These are phyloP conservation scores for Mariannaea elegans DNA, from an alignment of 2,329 filamentous ascomycete species.

Conservation along the genomic window DNA sequence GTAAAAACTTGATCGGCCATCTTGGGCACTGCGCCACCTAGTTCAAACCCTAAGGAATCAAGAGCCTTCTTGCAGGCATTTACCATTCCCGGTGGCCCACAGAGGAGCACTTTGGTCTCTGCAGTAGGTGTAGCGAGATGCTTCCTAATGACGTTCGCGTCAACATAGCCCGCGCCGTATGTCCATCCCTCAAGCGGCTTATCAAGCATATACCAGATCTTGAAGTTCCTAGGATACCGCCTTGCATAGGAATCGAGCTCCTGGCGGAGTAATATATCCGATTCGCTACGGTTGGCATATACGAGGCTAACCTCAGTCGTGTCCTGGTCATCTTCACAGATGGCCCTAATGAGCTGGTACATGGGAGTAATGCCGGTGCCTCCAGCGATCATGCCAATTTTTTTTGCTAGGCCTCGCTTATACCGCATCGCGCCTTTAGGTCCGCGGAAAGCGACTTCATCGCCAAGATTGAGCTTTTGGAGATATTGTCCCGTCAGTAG, in stretches of 20 bases:
- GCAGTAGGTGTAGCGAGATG: constrained; percentile 55
- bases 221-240: constrained; percentile 62
- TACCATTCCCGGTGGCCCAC: constrained; percentile 69
- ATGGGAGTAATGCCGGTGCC: constrained; percentile 47
- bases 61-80: constrained; percentile 63
- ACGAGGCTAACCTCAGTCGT: constrained; percentile 64
- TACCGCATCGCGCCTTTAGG: constrained; percentile 67
- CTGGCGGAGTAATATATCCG: constrained; percentile 65
- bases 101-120: constrained; percentile 64
- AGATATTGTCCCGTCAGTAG: constrained; percentile 60
- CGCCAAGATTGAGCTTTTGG: constrained; percentile 55
- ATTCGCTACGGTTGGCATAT: constrained; percentile 67
- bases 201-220: constrained; percentile 64
- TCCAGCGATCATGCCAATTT: constrained; percentile 66
- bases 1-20: constrained; percentile 64
- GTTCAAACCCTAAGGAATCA: constrained; percentile 58
- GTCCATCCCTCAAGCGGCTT: constrained; percentile 56
- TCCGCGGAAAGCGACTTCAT: constrained; percentile 61
- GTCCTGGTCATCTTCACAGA: constrained; percentile 68
- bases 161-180: constrained; percentile 60
- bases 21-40: constrained; percentile 59
- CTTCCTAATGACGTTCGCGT: constrained; percentile 57
- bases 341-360: constrained; percentile 67
- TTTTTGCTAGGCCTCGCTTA: constrained; percentile 49
- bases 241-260: constrained; percentile 64